Conservation (phyloP, 306 rosid species). For the Oemleria cerasiformis region DNA sequence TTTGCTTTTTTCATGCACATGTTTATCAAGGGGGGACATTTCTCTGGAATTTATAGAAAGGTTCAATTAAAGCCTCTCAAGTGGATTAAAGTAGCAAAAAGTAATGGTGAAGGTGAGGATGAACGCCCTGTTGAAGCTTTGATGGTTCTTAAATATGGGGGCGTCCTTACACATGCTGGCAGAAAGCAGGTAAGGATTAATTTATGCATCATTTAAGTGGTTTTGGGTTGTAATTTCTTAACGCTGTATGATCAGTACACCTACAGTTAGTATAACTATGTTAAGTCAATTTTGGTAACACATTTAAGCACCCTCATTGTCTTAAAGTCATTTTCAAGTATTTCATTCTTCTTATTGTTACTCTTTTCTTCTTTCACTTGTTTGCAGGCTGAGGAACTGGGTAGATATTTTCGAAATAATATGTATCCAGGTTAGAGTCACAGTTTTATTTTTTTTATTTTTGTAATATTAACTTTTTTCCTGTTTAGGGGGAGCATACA, state of each 20-base stretch:
- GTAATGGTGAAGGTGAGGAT: slow-evolving; percentile 80
- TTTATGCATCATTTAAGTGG: neutral
- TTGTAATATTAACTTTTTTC: slow-evolving; percentile 7
- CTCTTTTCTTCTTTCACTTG: slow-evolving; percentile 17
- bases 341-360: slow-evolving; percentile 2
- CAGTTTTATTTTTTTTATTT: slow-evolving; percentile 15
- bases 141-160: slow-evolving; percentile 97
- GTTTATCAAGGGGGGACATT: slow-evolving; percentile 81
- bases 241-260: neutral
- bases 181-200: slow-evolving; percentile 75
- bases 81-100: slow-evolving; percentile 76
- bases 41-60: slow-evolving; percentile 94
- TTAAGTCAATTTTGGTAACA: neutral
- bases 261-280: neutral
- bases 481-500: neutral
- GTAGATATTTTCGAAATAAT: slow-evolving; percentile 91
- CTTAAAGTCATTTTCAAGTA: slow-evolving; percentile 7
- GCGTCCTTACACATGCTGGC: slow-evolving; percentile 99
- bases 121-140: slow-evolving; percentile 95
- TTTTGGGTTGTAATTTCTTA: neutral
- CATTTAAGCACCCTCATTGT: neutral
- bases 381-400: slow-evolving; percentile 96
- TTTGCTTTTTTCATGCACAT: slow-evolving; percentile 27
- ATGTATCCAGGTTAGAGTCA: slow-evolving; percentile 83
- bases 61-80: slow-evolving; percentile 94